Base-by-base conservation (phyloP, 306 rosid species). In the Glycine tomentella region DNA sequence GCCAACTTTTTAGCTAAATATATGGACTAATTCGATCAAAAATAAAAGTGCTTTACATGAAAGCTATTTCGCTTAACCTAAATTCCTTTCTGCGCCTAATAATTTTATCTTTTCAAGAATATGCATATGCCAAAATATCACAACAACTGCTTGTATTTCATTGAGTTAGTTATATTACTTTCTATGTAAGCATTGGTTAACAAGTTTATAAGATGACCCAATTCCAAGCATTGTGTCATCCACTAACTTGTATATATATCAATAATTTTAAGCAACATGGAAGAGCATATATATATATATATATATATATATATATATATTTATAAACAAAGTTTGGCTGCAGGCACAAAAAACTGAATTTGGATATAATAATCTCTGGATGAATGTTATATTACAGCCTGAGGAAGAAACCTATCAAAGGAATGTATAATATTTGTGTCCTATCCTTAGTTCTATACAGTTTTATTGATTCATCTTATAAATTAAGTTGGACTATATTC, bases 21-120 rank as follows among this genome's bases (percentile, higher is more conserved):
- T 71, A 69, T 57, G 70, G 64, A 51, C 9, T 64, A 58, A 15
- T 15, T 57, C 38, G 8, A 61, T 50, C 46, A 5, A 8, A 72
- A 72, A 62, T 13, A 57, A 70, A 71, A 71, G 64, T 69, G 38
- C 46, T 71, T 80, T 48, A 48, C 12, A 34, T 16, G 69, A 69
- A 79, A 78, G 69, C 12, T 67, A n/a, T 20, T 58, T 79, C 4
- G 34, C 17, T 42, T 40, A 78, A 31, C 59, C 77, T 33, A 79
- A 71, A 62, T 71, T 13, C 72, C 83, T 80, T 72, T 80, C 72
- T 52, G 55, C 49, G 69, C 75, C 84, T 64, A 74, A 81, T 42
- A 62, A 72, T 40, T 73, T 62, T 3, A 11, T 25, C 49, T 45
- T 56, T 69, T 20, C 34, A 11, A 48, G 33, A 46, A 70, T 58